Evolutionary conservation across 2,329 filamentous ascomycete genomes (phyloP), one percentile per base, ranked within the genome.

Genomic region (Penicillium sp.): DNA sequence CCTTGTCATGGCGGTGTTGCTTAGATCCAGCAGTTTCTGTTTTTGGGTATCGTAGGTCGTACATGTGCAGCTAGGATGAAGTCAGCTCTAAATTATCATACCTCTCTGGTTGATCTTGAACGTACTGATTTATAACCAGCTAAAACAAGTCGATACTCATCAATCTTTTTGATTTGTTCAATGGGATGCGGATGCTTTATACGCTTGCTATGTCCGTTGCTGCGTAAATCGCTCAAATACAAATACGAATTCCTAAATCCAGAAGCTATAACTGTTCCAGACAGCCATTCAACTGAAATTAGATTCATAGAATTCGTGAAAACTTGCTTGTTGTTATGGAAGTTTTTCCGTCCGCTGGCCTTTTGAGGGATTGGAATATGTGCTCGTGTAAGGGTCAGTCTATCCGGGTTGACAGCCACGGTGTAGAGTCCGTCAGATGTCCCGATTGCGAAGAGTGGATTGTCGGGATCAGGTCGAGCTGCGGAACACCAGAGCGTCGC

Each of bases 281-380:
- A 68, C 6, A 75, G 59, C 74, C 73, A 76, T 57, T 75, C 74
- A 3, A 76, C 68, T 11, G 68, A 64, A 24, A 60, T 65, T 20
- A 74, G 18, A 63, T 64, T 9, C 18, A 47, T 35, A 11, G 46
- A 23, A 63, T 64, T 9, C 30, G 48, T 35, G 16, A 38, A 23
- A 8, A 20, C 9, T 33, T n/a, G 24, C 1, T 35, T 28, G 40
- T 8, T 28, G 12, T 47, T 47, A 26, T 18, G n/a, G 5, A 20
- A 30, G 30, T 51, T 38, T 11, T 21, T 33, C 16, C 42, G 23
- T 38, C 35, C 42, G n/a, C 12, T 5, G 5, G 21, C 5, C n/a
- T 47, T n/a, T 47, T 20, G 52, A 20, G 40, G 33, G 6, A 24
- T 23, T 40, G 52, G 47, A 9, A 54, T 35, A 47, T 54, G n/a